Evolutionary conservation across 73 alveolate genomes (phyloP).

Genomic region (Uronychia binucleata): DNA sequence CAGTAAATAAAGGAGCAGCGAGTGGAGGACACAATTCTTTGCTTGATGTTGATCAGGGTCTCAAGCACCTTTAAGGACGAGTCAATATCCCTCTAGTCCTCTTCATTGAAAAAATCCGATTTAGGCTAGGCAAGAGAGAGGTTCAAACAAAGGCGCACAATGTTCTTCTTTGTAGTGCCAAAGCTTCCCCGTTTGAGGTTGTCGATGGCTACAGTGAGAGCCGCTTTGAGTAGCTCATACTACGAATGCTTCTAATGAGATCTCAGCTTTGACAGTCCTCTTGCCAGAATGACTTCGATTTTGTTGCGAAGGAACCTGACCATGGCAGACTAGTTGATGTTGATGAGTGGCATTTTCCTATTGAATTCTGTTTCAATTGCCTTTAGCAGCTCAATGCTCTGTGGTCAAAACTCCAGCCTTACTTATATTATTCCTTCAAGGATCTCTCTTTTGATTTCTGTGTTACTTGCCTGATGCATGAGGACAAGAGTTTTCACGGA

Average conservation of each 20-base stretch:
- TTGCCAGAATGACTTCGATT: constrained; percentile 9
- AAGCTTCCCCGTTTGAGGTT: constrained; percentile 9
- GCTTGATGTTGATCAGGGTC: not conserved
- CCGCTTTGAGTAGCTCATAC: not conserved
- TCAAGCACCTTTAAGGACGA: constrained; percentile 1
- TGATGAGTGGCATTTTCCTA: constrained; percentile 37
- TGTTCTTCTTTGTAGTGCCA: constrained; percentile 6
- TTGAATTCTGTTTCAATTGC: constrained; percentile 55
- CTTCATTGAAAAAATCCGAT: constrained; percentile 3
- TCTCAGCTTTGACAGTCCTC: constrained; percentile 18
- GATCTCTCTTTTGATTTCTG: constrained; percentile 12
- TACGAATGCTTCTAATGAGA: not conserved
- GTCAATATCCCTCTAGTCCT: constrained; percentile 1
- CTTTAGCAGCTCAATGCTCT: constrained; percentile 62
- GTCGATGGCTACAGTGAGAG: not conserved
- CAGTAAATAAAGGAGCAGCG: constrained; percentile 85
- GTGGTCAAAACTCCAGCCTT: not conserved
- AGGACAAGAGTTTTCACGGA: constrained; percentile 43
- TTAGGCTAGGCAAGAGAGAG: not conserved
- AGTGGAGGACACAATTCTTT: constrained; percentile 35
- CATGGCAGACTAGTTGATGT: constrained; percentile 31
- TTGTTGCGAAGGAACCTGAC: constrained; percentile 19
- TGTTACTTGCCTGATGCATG: constrained; percentile 45
- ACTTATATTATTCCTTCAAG: constrained; percentile 41
- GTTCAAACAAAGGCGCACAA: constrained; percentile 10